Base-by-base conservation (phyloP, 805 yeast species). In the Sugiyamaella smithiae region DNA sequence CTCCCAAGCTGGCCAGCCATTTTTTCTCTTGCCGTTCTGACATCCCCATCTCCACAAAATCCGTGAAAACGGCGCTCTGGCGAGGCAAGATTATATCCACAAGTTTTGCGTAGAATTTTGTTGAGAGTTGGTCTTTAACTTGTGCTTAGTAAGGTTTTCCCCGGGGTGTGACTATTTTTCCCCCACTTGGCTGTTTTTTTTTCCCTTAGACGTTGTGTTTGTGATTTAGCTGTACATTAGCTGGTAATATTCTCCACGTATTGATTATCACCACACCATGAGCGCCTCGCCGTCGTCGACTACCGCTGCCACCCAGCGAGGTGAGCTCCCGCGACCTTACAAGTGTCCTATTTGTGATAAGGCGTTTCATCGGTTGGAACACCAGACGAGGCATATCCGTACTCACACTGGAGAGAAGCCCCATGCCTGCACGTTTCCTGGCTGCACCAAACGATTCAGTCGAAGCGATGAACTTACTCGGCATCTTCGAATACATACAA, bases 371-470 rank as follows among this genome's bases (percentile, higher is more conserved):
- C 75, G 96, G 52, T 71, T 88, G 42, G 97, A 88, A 66, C 97
- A 88, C 66, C 95, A 87, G 63, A 88, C 95, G 9, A 76, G 97
- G 57, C 97, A 88, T 65, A 84, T 89, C 57, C 74, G 96, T 50
- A 88, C 96, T 7, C 96, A 88, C 68, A 88, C 97, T 0, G 97
- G 97, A 43, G 96, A 88, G 65, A 86, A 88, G 64, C 96, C 96
- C 1, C 93, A 86, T 63, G 82, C 80, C 43, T 88, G 97, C 67
- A 77, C 81, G 16, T 88, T 77, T 57, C 89, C 93, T 1, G 87
- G 87, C n/a, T 88, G 97, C 68, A 66, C 80, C 46, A 88, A 89
- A 66, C 74, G 85, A 54, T 88, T 88, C 62, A 77, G 85, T 50
- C 76, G 96, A 54, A 75, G 83, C 23, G 96, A 89, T 67, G 96